Base-by-base conservation (phyloP, 768 basidiomycete genomes). In the Amanita muscaria region DNA sequence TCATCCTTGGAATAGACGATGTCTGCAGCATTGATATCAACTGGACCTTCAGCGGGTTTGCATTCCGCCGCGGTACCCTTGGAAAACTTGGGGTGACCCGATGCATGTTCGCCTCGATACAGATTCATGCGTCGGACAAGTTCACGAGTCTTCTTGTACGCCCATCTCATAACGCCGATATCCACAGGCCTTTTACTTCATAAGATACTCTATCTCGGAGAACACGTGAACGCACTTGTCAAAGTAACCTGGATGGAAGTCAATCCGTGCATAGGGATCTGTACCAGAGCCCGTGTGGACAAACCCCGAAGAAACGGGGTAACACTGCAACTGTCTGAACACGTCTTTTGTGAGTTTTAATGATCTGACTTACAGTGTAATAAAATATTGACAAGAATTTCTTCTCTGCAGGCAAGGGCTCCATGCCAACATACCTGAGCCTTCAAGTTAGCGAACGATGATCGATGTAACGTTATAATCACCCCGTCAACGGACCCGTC, bases 81-180 rank as follows among this genome's bases (percentile, higher is more conserved):
- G 19, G 64, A 57, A 51, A 68, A 73, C 9, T 30, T 42, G 0
- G 72, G 72, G 49, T 73, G 67, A 1, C 51, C 59, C 3, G 48
- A 44, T 11, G 45, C 33, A 6, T 63, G 51, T 40, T 70, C 71
- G 1, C 73, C 73, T 32, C 65, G 60, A 49, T 64, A 72, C 22
- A 51, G 39, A 4, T 62, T 53, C 71, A 79, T 77, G 12, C 80
- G 73, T 27, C 81, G 70, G 3, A 64, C 61, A 8, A 76, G 49
- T 59, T 83, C 80, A 1, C 79, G 67, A 3, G 55, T 43, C 42
- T 67, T 68, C 50, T 83, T 83, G 57, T 80, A 83, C 0, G 54
- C 64, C 67, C 74, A 74, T 42, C 62, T 62, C 35, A 80, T 49
- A 16, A 69, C 59, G 1, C 56, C 66, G 5, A 82, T 16, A 51